Evolutionary conservation across 495 filamentous ascomycete genomes (phyloP), one percentile per base, ranked within the genome.

Genomic region (Trypethelium eluteriae): DNA sequence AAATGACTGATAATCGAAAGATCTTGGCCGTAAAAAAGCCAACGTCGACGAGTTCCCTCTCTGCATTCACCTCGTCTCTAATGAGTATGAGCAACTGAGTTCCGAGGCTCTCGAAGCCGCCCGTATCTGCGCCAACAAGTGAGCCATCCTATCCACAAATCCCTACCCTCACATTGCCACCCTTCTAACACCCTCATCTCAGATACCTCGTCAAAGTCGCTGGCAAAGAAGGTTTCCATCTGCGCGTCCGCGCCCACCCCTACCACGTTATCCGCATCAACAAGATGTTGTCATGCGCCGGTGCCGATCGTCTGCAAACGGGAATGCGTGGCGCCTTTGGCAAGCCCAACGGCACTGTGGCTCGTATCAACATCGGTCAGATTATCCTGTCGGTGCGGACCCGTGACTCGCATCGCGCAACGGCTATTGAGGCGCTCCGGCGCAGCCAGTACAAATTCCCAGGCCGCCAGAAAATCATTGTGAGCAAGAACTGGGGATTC

Each of bases 251-350:
- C 79, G 93, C 91, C 75, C 94, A 98, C 86, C 94, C 94, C 69
- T 96, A 90, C 92, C 94, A 98, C 84, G 93, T 98, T 81, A 86
- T 97, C 84, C 94, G 94, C 81, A 98, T 98, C 91, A 98, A 98
- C 90, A 98, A 98, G 86, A 98, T 98, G 94, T 90, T 98, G 89
- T 97, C 93, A 70, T 98, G 94, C 80, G 94, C 94, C 74, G 94
- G 94, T 82, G 94, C 94, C 87, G 94, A 98, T 97, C 88, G 94
- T 86, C 87, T 98, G 76, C 94, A 98, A 81, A 98, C 94, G 70
- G 94, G 94, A 82, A 98, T 98, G 94, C 94, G 94, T 88, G 94
- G 94, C 86, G 94, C 94, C 70, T 98, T 90, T 86, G 94, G 94
- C 79, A 98, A 98, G 87, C 93, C 94, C 80, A 92, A 97, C 84